These are phyloP conservation scores for Lichenothelia convexa DNA, from an alignment of 495 filamentous ascomycete genomes.

Conservation along the genomic window DNA sequence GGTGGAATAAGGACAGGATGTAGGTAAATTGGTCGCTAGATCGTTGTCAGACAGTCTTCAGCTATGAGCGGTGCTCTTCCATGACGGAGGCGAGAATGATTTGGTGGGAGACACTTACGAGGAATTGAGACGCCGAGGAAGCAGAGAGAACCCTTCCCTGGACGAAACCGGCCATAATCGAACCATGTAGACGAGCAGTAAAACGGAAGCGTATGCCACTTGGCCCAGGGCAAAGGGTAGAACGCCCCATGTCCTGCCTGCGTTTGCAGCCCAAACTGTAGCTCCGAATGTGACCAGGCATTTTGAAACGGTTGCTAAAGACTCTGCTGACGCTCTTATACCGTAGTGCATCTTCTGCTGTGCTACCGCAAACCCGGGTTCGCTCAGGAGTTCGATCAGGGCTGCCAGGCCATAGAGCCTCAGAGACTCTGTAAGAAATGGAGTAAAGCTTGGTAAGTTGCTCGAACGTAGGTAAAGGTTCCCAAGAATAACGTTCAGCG, in stretches of 20 bases:
- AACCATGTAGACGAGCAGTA: conserved; percentile 45
- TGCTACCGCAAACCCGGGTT: conserved; percentile 69
- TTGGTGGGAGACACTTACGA: conserved; percentile 20
- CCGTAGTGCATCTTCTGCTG: conserved; percentile 67
- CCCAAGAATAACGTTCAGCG: conserved; percentile 41
- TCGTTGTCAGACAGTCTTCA: not conserved
- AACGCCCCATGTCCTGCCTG: conserved; percentile 40
- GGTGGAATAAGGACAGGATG: conserved; percentile 44
- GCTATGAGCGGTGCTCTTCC: not conserved
- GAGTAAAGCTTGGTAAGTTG: conserved; percentile 35
- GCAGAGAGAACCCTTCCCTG: conserved; percentile 20
- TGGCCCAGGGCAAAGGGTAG: conserved; percentile 84
- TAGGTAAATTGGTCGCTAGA: conserved; percentile 26
- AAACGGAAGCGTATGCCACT: conserved; percentile 47
- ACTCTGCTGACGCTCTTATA: conserved; percentile 63
- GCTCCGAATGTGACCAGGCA: conserved; percentile 51
- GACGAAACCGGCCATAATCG: conserved; percentile 11
- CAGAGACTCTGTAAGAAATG: conserved; percentile 45
- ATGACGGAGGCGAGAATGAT: not conserved
- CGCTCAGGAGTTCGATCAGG: conserved; percentile 59
- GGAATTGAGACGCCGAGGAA: conserved; percentile 25
- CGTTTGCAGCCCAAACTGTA: conserved; percentile 37
- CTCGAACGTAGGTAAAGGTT: conserved; percentile 44
- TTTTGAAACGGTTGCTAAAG: conserved; percentile 52
- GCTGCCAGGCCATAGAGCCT: conserved; percentile 56